A percentile compares a stretch with the other conserved stretches of the same genome.
These are phyloP conservation scores for Cyclostephanos invisitatus DNA, from an alignment of 108 stramenopile genomes.

Conservation along the genomic window DNA sequence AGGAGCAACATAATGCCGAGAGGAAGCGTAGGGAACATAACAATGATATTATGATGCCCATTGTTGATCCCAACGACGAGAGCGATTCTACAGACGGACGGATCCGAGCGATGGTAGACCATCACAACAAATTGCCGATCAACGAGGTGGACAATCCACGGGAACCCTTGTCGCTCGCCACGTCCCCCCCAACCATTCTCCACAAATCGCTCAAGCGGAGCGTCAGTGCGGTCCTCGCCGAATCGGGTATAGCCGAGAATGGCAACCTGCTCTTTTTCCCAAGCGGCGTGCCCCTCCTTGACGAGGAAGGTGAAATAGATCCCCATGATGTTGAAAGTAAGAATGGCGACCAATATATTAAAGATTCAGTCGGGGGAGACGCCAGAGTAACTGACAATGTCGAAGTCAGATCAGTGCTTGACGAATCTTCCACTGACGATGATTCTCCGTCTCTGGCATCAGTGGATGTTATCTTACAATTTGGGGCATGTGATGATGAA, in stretches of 20 bases:
- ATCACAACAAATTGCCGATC: background rate
- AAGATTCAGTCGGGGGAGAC: background rate
- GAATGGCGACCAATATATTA: background rate
- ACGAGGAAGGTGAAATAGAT: constrained; percentile 12
- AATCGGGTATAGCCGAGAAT: constrained; percentile 23
- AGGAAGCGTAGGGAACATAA: background rate
- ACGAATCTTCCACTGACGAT: background rate
- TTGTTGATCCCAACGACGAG: background rate
- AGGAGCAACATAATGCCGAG: constrained; percentile 14
- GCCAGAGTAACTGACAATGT: too few species aligned
- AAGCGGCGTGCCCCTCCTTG: constrained; percentile 15
- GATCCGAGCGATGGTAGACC: constrained; percentile 6
- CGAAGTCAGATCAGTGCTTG: too few species aligned
- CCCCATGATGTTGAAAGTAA: background rate
- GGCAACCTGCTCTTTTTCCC: constrained; percentile 24
- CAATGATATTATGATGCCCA: constrained; percentile 1
- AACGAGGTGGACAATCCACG: background rate
- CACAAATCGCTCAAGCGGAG: constrained; percentile 20
- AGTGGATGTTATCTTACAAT: constrained; percentile 12
- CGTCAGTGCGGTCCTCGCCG: constrained; percentile 16
- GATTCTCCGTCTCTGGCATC: constrained; percentile 7
- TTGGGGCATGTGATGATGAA: constrained; percentile 6
- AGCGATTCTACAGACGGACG: background rate
- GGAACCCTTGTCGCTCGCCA: background rate
- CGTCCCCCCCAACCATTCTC: constrained; percentile 19